Evolutionary conservation across 257 asterid species (phyloP).

Genomic region (Thymus quinquecostatus): DNA sequence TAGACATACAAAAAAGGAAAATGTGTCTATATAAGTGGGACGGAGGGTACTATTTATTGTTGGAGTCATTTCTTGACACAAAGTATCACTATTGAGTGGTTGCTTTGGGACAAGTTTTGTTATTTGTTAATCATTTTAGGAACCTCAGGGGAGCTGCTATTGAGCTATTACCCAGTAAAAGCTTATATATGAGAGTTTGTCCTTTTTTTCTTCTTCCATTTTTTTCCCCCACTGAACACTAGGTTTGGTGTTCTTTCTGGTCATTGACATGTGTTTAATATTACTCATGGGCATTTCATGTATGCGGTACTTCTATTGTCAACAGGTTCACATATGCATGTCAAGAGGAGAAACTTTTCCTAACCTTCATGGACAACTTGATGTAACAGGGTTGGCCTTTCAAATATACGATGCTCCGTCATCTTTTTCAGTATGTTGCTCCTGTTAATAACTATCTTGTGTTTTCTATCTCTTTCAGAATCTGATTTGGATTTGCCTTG

Average conservation of each 20-base stretch:
- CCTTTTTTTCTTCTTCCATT: no score
- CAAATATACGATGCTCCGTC: constrained; percentile 93
- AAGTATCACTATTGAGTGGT: constrained; percentile 8
- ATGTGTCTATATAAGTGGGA: no score
- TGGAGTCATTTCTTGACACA: not conserved
- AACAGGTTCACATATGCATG: constrained; percentile 99
- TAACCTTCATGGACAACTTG: constrained; percentile 98
- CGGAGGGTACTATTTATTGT: not conserved
- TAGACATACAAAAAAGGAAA: no score
- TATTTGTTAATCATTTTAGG: not conserved
- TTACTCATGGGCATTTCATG: not conserved
- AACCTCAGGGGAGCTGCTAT: constrained; percentile 6
- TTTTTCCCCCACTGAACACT: no score
- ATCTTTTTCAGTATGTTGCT: constrained; percentile 68
- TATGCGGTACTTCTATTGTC: constrained; percentile 25
- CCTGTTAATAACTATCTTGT: constrained; percentile 20
- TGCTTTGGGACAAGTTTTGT: not conserved
- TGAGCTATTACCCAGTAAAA: constrained; percentile 19
- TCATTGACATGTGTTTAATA: constrained; percentile 1
- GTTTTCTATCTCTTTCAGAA: constrained; percentile 12
- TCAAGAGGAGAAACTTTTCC: constrained; percentile 93
- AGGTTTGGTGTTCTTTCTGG: no score
- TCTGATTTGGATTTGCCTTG: constrained; percentile 14
- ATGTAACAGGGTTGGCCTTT: constrained; percentile 88
- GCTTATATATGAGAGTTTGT: not conserved